Evolutionary conservation across 1,284 basidiomycete species (phyloP).

Genomic region (Somion occarium): DNA sequence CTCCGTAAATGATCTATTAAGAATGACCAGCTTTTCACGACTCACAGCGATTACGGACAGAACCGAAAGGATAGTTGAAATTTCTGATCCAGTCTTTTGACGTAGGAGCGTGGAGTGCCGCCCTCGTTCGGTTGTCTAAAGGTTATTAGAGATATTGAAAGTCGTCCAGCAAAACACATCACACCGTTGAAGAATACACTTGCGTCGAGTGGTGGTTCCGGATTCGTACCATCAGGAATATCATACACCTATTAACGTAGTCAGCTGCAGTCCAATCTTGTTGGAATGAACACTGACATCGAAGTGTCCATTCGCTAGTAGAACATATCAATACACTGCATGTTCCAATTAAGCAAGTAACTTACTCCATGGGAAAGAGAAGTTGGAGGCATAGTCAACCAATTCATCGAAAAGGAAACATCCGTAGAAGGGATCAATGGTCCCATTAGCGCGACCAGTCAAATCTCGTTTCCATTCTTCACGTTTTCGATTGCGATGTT

Average conservation of each 20-base stretch:
- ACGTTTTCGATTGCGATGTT: slow-evolving; percentile 10
- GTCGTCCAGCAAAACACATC: background rate
- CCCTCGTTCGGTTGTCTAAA: slow-evolving; percentile 7
- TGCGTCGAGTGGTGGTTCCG: slow-evolving; percentile 11
- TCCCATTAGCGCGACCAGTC: slow-evolving; percentile 23
- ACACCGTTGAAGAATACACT: slow-evolving; percentile 13
- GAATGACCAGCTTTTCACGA: background rate
- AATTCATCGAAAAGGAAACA: slow-evolving; percentile 32
- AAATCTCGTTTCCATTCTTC: slow-evolving; percentile 22
- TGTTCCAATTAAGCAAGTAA: slow-evolving; percentile 6
- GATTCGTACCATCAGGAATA: slow-evolving; percentile 10
- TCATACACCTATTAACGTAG: slow-evolving; percentile 12
- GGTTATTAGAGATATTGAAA: background rate
- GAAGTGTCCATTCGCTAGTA: slow-evolving; percentile 12
- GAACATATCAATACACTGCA: background rate
- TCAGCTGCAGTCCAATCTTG: background rate
- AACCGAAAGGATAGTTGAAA: slow-evolving; percentile 11
- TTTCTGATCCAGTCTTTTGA: slow-evolving; percentile 7
- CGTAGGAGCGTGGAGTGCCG: slow-evolving; percentile 11
- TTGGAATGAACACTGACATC: slow-evolving; percentile 22
- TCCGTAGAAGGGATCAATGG: slow-evolving; percentile 31
- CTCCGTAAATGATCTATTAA: background rate
- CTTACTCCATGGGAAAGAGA: slow-evolving; percentile 30
- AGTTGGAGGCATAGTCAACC: slow-evolving; percentile 34
- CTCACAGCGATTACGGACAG: slow-evolving; percentile 4